Base-by-base conservation (phyloP, 306 rosid genomes). In the Quercus berberidifolia region DNA sequence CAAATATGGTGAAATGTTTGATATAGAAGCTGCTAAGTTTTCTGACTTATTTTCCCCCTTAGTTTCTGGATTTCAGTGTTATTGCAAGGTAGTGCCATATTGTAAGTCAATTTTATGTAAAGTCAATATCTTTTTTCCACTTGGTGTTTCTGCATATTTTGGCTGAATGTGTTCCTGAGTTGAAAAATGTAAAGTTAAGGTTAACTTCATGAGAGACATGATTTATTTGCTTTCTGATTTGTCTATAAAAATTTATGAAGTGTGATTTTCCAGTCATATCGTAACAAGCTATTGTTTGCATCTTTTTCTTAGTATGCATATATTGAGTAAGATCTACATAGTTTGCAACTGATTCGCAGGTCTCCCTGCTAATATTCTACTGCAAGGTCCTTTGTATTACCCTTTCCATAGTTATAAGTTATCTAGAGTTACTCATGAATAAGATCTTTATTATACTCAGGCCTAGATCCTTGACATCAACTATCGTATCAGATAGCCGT, bases 1-100 rank as follows among this genome's bases (percentile, higher is more conserved):
- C 5, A 18, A 26, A 73, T 55, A 21, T 62, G 55, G 79, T 26
- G 63, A 73, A 69, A 58, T 54, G 21, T 71, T 78, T 78, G 83
- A 73, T 76, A 68, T 70, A 56, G 77, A 41, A 63, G 60, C 73
- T 49, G 85, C 76, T 54, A 81, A 80, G 77, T 62, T 82, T 30
- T 74, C 67, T 74, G 51, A 68, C 26, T 52, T 79, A 38, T 77
- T 54, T 31, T 8, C 43, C 28, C 55, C 38, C 25, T 78, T 46
- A 20, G 6, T 72, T 57, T 79, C 65, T 33, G 74, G 49, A 67
- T 83, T 77, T 26, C 55, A 69, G 76, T 43, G 55, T 56, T 17
- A 83, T 82, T 83, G 52, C 46, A 67, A 78, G 78, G 52, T 78
- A 72, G 71, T 83, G 56, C 51, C 17, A 3, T 46, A 65, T 71